These are phyloP conservation scores for Suillus occidentalis DNA, from an alignment of 768 basidiomycete genomes.

Conservation along the genomic window DNA sequence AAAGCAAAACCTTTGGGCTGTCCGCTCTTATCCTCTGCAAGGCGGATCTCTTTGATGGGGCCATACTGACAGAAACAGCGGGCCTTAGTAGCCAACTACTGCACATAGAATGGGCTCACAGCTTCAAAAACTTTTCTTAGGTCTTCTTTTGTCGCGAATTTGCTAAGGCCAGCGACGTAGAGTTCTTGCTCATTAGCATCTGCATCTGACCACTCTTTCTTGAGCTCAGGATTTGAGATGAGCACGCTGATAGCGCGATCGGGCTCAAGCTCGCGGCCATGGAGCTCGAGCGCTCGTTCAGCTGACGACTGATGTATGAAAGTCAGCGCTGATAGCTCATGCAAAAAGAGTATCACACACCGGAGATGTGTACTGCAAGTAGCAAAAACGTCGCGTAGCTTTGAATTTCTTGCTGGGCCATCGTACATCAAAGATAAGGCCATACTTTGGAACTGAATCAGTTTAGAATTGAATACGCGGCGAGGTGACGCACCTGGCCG, in stretches of 20 bases:
- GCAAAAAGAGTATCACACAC: slow-evolving; percentile 44
- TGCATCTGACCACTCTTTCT: slow-evolving; percentile 86
- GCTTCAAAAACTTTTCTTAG: slow-evolving; percentile 75
- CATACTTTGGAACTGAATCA: slow-evolving; percentile 56
- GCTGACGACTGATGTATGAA: slow-evolving; percentile 54
- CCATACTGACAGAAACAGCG: slow-evolving; percentile 62
- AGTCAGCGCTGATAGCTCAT: not conserved
- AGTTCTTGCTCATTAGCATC: slow-evolving; percentile 82
- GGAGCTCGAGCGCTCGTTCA: slow-evolving; percentile 72
- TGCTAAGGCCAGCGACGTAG: slow-evolving; percentile 85
- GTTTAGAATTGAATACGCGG: not conserved
- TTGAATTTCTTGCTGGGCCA: slow-evolving; percentile 99
- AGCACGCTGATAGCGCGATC: slow-evolving; percentile 71
- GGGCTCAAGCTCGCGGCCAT: slow-evolving; percentile 73
- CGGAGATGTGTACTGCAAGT: slow-evolving; percentile 86
- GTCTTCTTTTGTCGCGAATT: slow-evolving; percentile 74
- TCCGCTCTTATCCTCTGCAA: slow-evolving; percentile 71
- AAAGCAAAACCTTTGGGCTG: slow-evolving; percentile 87
- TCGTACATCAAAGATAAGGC: slow-evolving; percentile 88
- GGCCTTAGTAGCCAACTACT: slow-evolving; percentile 1
- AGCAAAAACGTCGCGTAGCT: slow-evolving; percentile 87
- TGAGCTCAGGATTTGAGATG: slow-evolving; percentile 88
- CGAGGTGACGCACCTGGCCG: slow-evolving; percentile 53
- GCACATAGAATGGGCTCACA: slow-evolving; percentile 42
- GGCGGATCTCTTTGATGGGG: slow-evolving; percentile 73